Evolutionary conservation across 2,329 filamentous ascomycete genomes (phyloP), one percentile per base, ranked within the genome.

Genomic region (Trichoderma pleuroti): DNA sequence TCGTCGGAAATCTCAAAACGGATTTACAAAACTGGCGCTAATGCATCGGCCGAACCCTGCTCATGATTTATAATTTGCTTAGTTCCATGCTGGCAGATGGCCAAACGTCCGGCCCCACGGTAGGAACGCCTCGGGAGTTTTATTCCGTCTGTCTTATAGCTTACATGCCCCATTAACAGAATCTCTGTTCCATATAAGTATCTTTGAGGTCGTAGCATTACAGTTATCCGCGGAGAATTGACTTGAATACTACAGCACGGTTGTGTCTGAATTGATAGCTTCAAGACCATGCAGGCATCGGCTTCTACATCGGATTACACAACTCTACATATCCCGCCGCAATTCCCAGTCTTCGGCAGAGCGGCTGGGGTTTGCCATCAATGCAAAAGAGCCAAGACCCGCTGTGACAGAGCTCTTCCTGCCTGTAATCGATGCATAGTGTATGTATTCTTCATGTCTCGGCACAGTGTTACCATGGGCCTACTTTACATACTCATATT

Each of bases 41-140:
- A 68, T 68, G 64, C 64, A 68, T 59, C 64, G 64, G 64, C 64
- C 64, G 64, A 68, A 46, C 64, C 64, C 64, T 68, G 64, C 28
- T 46, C 64, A n/a, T 42, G 36, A 46, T 68, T 68, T 68, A 67
- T 67, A 26, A 68, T 57, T 46, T 24, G 42, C 21, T 6, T 59
- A 36, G 30, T 66, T 66, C 46, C 49, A 32, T 34, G 18, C 8
- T 21, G 21, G 46, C 30, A 10, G 12, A 11, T 12, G 26, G 46
- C 30, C 18, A 28, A 30, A 26, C 21, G 21, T 28, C n/a, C 28
- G 28, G 54, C 59, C 59, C 59, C 59, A 42, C 59, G 59, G 59
- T 8, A 46, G 10, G 28, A 59, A 32, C 26, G 9, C 10, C 21
- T 34, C 46, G 52, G 8, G 62, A 63, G 36, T 18, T 52, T 39